These are phyloP conservation scores for Dioszegia aurantiaca DNA, from an alignment of 768 basidiomycete genomes.

Conservation along the genomic window DNA sequence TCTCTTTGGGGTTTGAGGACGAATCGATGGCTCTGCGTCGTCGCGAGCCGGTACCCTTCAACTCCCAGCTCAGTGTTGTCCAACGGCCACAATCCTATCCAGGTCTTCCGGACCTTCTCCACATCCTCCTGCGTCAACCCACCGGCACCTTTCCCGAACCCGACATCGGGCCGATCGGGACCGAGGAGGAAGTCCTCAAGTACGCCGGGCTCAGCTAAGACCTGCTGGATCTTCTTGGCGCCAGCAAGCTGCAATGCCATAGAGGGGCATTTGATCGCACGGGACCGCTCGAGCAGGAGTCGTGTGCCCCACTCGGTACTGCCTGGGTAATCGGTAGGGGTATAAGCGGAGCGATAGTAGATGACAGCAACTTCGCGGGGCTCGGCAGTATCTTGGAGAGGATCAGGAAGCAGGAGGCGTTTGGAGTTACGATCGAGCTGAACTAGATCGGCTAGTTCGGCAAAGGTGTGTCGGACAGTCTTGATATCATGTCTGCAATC, in stretches of 20 bases:
- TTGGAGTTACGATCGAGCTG: slow-evolving; percentile 54
- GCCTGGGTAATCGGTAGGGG: slow-evolving; percentile 73
- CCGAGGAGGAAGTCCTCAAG: slow-evolving; percentile 67
- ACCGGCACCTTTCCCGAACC: slow-evolving; percentile 37
- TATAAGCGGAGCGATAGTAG: slow-evolving; percentile 88
- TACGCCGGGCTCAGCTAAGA: slow-evolving; percentile 68
- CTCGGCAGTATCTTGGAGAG: slow-evolving; percentile 52
- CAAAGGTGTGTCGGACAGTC: slow-evolving; percentile 71
- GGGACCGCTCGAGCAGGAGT: slow-evolving; percentile 71
- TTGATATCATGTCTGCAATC: slow-evolving; percentile 66
- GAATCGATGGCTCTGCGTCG: slow-evolving; percentile 58
- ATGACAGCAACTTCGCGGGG: slow-evolving; percentile 71
- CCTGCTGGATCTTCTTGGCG: slow-evolving; percentile 91
- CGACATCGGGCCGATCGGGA: slow-evolving; percentile 37
- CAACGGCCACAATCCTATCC: slow-evolving; percentile 87
- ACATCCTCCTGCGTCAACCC: slow-evolving; percentile 53
- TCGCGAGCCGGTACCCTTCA: slow-evolving; percentile 61
- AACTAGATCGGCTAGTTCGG: slow-evolving; percentile 64
- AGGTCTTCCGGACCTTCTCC: slow-evolving; percentile 65
- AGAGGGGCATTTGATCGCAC: slow-evolving; percentile 87
- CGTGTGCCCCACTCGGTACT: slow-evolving; percentile 64
- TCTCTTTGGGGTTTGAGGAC: slow-evolving; percentile 98
- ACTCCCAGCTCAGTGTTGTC: slow-evolving; percentile 50
- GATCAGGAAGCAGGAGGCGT: slow-evolving; percentile 47
- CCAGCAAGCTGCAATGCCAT: slow-evolving; percentile 92